phyloP scores from a whole-genome alignment of 805 yeast species.

The Wickerhamiella occidentalis region DNA sequence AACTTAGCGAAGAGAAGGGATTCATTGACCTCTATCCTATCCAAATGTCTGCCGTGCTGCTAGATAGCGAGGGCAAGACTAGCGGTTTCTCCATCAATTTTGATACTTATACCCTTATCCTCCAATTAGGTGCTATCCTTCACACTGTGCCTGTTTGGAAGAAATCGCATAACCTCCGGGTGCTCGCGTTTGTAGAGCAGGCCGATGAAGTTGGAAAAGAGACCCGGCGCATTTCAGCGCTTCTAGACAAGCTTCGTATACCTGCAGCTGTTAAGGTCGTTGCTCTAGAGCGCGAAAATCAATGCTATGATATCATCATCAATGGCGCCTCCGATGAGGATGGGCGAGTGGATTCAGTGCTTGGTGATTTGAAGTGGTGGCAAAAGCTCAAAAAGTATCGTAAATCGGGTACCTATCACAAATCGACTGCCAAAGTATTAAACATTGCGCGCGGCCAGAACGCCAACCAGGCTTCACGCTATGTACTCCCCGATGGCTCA shows the following conservation, averaged over 20 bases:
- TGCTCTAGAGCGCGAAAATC: constrained; percentile 45
- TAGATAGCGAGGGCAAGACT: constrained; percentile 49
- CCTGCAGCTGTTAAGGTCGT: constrained; percentile 69
- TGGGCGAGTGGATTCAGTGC: constrained; percentile 37
- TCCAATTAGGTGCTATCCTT: constrained; percentile 87
- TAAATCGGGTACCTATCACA: neutral
- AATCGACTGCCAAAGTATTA: neutral
- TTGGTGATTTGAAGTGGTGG: constrained; percentile 82
- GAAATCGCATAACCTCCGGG: constrained; percentile 56
- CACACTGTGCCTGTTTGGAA: constrained; percentile 93
- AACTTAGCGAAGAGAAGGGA: constrained; percentile 27
- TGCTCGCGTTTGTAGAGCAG: constrained; percentile 81
- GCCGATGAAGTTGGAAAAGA: constrained; percentile 63
- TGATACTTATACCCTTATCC: constrained; percentile 86
- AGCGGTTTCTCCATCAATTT: constrained; percentile 76
- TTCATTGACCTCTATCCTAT: constrained; percentile 89
- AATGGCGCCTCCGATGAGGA: constrained; percentile 44
- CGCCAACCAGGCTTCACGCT: constrained; percentile 13
- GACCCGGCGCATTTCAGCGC: constrained; percentile 41
- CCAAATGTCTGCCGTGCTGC: constrained; percentile 82
- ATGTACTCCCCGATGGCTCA: constrained; percentile 18
- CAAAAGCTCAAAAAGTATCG: constrained; percentile 50
- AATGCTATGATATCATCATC: constrained; percentile 62
- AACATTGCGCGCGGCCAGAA: neutral
- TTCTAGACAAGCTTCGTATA: constrained; percentile 69